Evolutionary conservation across 768 basidiomycete species (phyloP).

Genomic region (Suillus placidus): DNA sequence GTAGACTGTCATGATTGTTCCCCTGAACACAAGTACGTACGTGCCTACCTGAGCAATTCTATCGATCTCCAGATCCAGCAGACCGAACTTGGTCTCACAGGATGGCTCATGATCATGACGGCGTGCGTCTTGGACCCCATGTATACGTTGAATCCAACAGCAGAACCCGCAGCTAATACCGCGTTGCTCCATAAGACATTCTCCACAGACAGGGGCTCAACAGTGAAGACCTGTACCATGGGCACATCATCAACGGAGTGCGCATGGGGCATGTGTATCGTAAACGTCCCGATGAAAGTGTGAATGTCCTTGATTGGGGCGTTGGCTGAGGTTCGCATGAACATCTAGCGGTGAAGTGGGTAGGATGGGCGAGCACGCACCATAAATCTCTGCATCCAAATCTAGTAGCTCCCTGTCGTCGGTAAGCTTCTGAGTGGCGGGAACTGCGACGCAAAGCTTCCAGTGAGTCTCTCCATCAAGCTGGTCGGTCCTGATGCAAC

Average conservation of each 20-base stretch:
- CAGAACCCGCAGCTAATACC: slow-evolving; percentile 92
- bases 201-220: slow-evolving; percentile 91
- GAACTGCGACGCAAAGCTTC: slow-evolving; percentile 92
- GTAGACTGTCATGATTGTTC: not conserved
- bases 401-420: slow-evolving; percentile 53
- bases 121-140: slow-evolving; percentile 95
- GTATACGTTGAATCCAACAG: slow-evolving; percentile 91
- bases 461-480: slow-evolving; percentile 99
- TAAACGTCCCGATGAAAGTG: slow-evolving; percentile 91
- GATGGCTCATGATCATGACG: slow-evolving; percentile 98
- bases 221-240: slow-evolving; percentile 46
- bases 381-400: slow-evolving; percentile 89
- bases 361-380: slow-evolving; percentile 42
- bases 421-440: slow-evolving; percentile 75
- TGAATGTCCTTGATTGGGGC: slow-evolving; percentile 97
- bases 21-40: not conserved
- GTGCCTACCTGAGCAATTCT: slow-evolving; percentile 82
- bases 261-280: slow-evolving; percentile 52
- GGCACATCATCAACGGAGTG: slow-evolving; percentile 40
- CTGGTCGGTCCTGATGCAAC: slow-evolving; percentile 97
- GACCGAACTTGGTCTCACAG: slow-evolving; percentile 91
- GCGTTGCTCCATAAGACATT: slow-evolving; percentile 98
- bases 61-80: slow-evolving; percentile 94
- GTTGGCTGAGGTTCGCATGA: slow-evolving; percentile 60
- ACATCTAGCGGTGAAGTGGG: slow-evolving; percentile 2